Percentiles rank a stretch among this genome's conserved stretches.
Conservation (phyloP, 2,329 filamentous ascomycete genomes). For the Ophiocordyceps camponoti-saundersi region DNA sequence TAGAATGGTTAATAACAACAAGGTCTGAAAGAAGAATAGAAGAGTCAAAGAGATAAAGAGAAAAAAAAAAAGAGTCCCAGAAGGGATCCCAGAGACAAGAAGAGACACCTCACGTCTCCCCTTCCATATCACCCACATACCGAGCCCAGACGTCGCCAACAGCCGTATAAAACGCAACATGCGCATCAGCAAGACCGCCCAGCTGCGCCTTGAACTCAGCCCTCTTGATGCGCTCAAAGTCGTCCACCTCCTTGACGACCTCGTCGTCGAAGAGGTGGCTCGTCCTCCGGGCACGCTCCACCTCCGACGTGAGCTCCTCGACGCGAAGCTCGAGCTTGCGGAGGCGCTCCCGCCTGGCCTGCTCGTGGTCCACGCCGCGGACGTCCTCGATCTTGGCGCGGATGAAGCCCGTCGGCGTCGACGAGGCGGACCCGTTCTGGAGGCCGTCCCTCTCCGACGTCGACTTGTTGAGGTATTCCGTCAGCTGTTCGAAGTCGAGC, state of each 20-base stretch:
- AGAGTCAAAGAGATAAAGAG: too few relatives aligned
- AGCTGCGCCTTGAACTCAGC: constrained; percentile 81
- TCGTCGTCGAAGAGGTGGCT: constrained; percentile 93
- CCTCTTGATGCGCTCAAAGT: constrained; percentile 94
- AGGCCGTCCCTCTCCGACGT: constrained; percentile 73
- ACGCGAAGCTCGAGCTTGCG: constrained; percentile 86
- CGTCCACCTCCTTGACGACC: constrained; percentile 77
- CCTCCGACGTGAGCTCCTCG: constrained; percentile 76
- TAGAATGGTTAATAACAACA: too few relatives aligned
- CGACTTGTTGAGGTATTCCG: constrained; percentile 87
- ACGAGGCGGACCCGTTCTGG: constrained; percentile 36
- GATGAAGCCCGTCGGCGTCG: constrained; percentile 59
- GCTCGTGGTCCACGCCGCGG: constrained; percentile 89
- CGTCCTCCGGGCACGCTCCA: constrained; percentile 71
- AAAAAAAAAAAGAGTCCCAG: too few relatives aligned
- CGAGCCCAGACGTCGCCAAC: constrained; percentile 74
- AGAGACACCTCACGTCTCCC: constrained; percentile 20
- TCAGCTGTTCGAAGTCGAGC: constrained; percentile 89
- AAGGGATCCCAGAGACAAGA: too few relatives aligned
- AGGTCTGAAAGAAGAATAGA: too few relatives aligned
- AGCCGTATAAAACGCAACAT: constrained; percentile 71
- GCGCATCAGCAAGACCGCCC: constrained; percentile 65
- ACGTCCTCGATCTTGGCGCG: constrained; percentile 93
- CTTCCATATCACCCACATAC: constrained; percentile 80
- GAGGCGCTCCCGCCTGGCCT: constrained; percentile 68